Base-by-base conservation (phyloP, 225 moss, liverwort and hornwort species). In the Marchantia polymorpha region DNA sequence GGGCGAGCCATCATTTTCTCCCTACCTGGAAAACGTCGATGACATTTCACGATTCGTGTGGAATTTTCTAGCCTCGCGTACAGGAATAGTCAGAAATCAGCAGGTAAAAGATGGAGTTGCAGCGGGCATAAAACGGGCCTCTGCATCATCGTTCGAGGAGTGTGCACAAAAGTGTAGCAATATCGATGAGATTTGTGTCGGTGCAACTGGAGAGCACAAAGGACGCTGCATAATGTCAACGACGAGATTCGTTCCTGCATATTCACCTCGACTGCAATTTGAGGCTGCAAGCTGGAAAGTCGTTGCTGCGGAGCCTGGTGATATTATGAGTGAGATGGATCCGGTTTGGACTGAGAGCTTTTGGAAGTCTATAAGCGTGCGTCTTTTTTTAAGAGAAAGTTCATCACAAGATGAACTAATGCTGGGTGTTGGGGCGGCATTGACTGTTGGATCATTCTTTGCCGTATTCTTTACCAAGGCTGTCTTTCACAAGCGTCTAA, bases 261-360 rank as follows among this genome's bases (percentile, higher is more conserved):
- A 92, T 88, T 95, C 99, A 64, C 91, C 99, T 77, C 83, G 95
- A 74, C 69, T 99, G 80, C 80, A 23, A 58, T 95, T 89, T 88
- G 88, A 89, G 13, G 73, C 82, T 55, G 63, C 72, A 65, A 86
- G 87, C 59, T 99, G 99, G 99, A 83, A 80, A 80, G 66, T 99
- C 59, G 83, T 92, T 15, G 85, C 93, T 66, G 88, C 91, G 54
- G 83, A 89, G 80, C 84, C 88, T 48, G 90, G 83, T 27, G 99
- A 99, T 82, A 79, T 52, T 4, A 88, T 99, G 99, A 91, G 95
- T 84, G 89, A 93, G 54, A 92, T 88, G 48, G 95, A 99, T 69
- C 95, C 95, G 6, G 91, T 99, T 26, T 99, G 91, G 84, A 95
- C 95, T 30, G 99, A 95, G 87, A 99, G 95, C 83, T 99, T 86